Base-by-base conservation (phyloP, 1,139 yeast species). In the Ashbya aceris region DNA sequence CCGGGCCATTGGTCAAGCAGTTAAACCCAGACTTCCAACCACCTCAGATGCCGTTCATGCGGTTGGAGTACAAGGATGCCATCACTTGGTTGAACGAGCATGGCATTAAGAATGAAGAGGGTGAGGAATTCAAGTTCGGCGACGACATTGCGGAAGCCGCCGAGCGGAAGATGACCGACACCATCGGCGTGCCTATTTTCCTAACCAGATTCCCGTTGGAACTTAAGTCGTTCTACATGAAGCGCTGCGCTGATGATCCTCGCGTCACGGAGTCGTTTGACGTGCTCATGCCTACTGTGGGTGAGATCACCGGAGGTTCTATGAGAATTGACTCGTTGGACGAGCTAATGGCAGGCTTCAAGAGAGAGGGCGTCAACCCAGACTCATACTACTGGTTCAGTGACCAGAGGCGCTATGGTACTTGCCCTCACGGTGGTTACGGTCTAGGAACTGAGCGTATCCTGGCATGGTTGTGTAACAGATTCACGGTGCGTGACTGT, bases 101-200 rank as follows among this genome's bases (percentile, higher is more conserved):
- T 66, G 89, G 82, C 45, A 78, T 93, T 58, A 80, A 80, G 58
- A 91, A 89, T 74, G 97, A 91, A 70, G 96, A 91, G 11, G 96
- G 93, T 49, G 83, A 86, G 65, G 69, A 71, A 55, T 91, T 89
- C 79, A 77, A 81, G 67, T 93, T 93, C 56, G 99, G 99, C 65
- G 99, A 93, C 62, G 99, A 91, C 65, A 93, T 91, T 50, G 96
- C 98, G 48, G 99, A 91, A 70, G 98, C 98, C 43, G 97, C 96
- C 46, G 99, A 91, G 74, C 84, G 99, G 65, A 85, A 82, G 68
- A 91, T 91, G 98, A 87, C 96, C 33, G 99, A 91, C 64, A 76
- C 83, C 46, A 83, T 93, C 61, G 89, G 89, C 59, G 82, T 75
- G 51, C 99, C 99, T 51, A 89, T 91, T 53, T 74, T 91, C 55